Evolutionary conservation across 1,139 yeast species (phyloP).

Genomic region (Saccharomyces hybrid): DNA sequence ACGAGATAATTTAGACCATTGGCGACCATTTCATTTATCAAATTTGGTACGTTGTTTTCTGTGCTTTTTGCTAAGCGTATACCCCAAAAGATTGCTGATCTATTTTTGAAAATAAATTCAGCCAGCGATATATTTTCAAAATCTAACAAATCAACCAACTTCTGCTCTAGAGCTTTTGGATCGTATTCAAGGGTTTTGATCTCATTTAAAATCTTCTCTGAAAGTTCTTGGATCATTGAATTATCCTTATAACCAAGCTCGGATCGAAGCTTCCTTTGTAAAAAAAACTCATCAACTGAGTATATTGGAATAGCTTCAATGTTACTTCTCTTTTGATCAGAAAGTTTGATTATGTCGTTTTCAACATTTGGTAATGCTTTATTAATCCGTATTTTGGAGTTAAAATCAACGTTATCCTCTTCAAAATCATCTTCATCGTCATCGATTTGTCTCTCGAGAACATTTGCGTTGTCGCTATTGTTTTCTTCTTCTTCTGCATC

Average conservation of each 20-base stretch:
- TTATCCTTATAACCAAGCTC: not conserved
- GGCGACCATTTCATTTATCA: slow-evolving; percentile 32
- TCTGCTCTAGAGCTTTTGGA: slow-evolving; percentile 44
- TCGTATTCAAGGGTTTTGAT: slow-evolving; percentile 11
- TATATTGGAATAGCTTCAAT: slow-evolving; percentile 21
- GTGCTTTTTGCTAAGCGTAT: slow-evolving; percentile 37
- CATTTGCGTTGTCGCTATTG: slow-evolving; percentile 21
- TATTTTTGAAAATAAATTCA: slow-evolving; percentile 43
- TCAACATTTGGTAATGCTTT: slow-evolving; percentile 11
- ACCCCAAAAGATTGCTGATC: slow-evolving; percentile 50
- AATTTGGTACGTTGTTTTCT: slow-evolving; percentile 30
- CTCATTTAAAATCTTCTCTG: not conserved
- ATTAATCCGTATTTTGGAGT: slow-evolving; percentile 3
- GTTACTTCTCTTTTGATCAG: slow-evolving; percentile 8
- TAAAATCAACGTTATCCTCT: slow-evolving; percentile 3
- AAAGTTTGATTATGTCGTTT: slow-evolving; percentile 7
- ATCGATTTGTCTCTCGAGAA: slow-evolving; percentile 25
- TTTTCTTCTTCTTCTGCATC: slow-evolving; percentile 31
- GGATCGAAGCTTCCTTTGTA: slow-evolving; percentile 35
- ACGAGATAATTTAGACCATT: slow-evolving; percentile 32
- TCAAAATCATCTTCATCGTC: slow-evolving; percentile 20
- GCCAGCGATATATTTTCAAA: slow-evolving; percentile 45
- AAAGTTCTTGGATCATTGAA: not conserved
- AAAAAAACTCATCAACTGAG: slow-evolving; percentile 46
- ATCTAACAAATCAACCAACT: slow-evolving; percentile 45